Conservation (phyloP, 2,329 filamentous ascomycete genomes). For the Penicillium paneum region DNA sequence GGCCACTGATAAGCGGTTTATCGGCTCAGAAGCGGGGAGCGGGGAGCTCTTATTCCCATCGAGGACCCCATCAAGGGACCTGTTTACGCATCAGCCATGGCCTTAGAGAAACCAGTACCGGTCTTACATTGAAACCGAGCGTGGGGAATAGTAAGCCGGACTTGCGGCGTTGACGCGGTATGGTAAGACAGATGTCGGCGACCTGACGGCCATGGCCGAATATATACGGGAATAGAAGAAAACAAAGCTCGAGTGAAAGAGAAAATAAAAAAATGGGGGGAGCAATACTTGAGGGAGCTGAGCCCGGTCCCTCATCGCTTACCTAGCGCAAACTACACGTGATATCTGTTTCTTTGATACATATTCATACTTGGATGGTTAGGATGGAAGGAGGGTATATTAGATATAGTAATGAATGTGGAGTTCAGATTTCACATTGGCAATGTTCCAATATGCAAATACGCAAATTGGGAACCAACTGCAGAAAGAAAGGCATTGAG, state of each 20-base stretch:
- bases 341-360: not conserved
- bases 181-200: constrained; percentile 26
- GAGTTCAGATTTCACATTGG: not conserved
- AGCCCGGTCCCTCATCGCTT: constrained; percentile 5
- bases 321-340: constrained; percentile 11
- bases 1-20: constrained; percentile 2
- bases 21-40: constrained; percentile 2
- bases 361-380: not conserved
- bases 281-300: constrained; percentile 2
- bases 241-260: not conserved
- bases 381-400: not conserved
- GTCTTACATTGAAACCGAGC: constrained; percentile 23
- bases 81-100: constrained; percentile 9
- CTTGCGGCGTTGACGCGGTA: constrained; percentile 16
- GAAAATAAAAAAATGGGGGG: constrained; percentile 2
- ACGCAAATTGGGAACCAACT: not conserved
- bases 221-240: not conserved
- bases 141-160: constrained; percentile 11
- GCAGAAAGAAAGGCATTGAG: not conserved
- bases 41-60: constrained; percentile 5
- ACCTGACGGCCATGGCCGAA: constrained; percentile 29
- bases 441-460: not conserved
- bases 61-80: constrained; percentile 15
- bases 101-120: not conserved
- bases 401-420: not conserved